phyloP scores from a whole-genome alignment of 2,329 filamentous ascomycete genomes.

The Epichloe baconii region DNA sequence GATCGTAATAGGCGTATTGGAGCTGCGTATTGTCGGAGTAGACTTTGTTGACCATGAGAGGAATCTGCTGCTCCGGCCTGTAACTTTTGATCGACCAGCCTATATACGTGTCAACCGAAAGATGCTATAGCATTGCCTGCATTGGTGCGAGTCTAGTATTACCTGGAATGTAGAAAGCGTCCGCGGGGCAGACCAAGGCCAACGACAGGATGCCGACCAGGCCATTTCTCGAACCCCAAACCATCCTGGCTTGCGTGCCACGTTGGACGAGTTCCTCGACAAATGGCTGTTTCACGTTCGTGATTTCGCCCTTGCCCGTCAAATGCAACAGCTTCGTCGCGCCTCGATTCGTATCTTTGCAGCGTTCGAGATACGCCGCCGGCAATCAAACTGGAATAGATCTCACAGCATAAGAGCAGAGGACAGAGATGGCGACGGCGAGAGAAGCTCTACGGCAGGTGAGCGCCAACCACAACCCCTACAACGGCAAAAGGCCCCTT shows the following conservation, averaged over 20 bases:
- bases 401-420: no score
- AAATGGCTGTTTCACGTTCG: not conserved
- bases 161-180: slow-evolving; percentile 83
- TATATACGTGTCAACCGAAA: slow-evolving; percentile 12
- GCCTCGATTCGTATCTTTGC: no score
- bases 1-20: slow-evolving; percentile 83
- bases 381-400: no score
- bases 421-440: no score
- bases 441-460: no score
- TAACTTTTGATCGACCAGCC: slow-evolving; percentile 80
- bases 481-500: no score
- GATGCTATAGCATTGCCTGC: not conserved
- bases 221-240: slow-evolving; percentile 17
- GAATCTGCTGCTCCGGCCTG: slow-evolving; percentile 60
- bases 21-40: slow-evolving; percentile 81
- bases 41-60: slow-evolving; percentile 82
- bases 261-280: not conserved
- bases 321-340: no score
- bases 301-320: not conserved
- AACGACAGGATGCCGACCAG: slow-evolving; percentile 30
- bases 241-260: slow-evolving; percentile 7
- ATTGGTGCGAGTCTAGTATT: slow-evolving; percentile 15
- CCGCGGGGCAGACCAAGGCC: slow-evolving; percentile 20
- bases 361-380: no score
- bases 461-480: no score